A percentile compares a stretch with the other conserved stretches of the same genome.
These are phyloP conservation scores for Kwoniella botswanensis DNA, from an alignment of 768 basidiomycete genomes.

Conservation along the genomic window DNA sequence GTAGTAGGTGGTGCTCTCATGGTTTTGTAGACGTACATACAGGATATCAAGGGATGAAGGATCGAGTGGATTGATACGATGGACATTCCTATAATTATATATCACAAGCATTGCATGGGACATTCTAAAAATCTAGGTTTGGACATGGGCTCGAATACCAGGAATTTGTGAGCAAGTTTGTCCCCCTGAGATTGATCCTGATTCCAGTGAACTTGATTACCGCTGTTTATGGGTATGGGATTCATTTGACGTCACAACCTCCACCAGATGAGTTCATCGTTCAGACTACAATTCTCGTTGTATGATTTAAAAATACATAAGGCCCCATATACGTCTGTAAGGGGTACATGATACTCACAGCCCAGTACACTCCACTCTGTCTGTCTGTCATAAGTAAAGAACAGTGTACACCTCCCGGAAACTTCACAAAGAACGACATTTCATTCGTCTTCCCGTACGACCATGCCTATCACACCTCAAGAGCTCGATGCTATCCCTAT, in stretches of 20 bases:
- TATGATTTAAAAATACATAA: too few species aligned
- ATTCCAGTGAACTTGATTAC: too few species aligned
- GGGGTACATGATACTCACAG: too few species aligned
- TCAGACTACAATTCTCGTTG: too few species aligned
- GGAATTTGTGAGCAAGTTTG: background rate
- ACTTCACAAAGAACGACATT: too few species aligned
- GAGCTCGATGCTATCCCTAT: conserved; percentile 10
- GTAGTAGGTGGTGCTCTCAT: conserved; percentile 5
- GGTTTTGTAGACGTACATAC: background rate
- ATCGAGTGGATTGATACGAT: background rate
- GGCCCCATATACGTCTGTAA: too few species aligned
- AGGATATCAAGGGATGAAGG: background rate
- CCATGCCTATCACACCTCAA: conserved; percentile 2
- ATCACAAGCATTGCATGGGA: background rate
- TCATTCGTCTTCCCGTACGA: too few species aligned
- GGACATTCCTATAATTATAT: background rate
- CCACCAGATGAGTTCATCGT: background rate
- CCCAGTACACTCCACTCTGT: too few species aligned
- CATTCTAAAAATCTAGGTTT: background rate
- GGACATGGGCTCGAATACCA: background rate
- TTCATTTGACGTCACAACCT: background rate
- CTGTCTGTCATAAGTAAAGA: too few species aligned
- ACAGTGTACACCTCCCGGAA: too few species aligned
- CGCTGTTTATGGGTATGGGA: background rate
- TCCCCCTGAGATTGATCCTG: too few species aligned